phyloP scores from a whole-genome alignment of 2,329 filamentous ascomycete genomes.

The Botrytis cinerea region DNA sequence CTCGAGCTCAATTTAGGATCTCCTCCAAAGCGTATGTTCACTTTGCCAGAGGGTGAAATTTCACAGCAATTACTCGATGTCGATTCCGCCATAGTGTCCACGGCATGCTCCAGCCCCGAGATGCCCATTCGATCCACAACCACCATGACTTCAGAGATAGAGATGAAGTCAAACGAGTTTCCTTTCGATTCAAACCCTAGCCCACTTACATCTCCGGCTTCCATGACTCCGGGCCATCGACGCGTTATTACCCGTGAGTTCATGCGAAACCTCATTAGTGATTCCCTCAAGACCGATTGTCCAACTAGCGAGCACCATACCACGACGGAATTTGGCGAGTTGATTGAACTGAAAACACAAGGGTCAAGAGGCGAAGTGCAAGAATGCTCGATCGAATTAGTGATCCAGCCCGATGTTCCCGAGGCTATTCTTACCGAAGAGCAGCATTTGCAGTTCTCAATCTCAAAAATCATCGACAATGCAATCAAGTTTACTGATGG shows the following conservation, averaged over 20 bases:
- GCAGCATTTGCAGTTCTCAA: constrained; percentile 50
- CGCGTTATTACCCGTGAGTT: constrained; percentile 38
- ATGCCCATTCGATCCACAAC: neutral
- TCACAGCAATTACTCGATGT: neutral
- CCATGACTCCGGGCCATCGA: constrained; percentile 32
- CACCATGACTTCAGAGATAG: neutral
- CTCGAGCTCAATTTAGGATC: constrained; percentile 32
- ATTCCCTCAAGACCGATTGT: constrained; percentile 36
- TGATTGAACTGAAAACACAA: constrained; percentile 35
- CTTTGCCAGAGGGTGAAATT: constrained; percentile 33
- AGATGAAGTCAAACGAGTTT: neutral
- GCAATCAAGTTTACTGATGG: constrained; percentile 71
- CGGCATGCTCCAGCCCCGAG: neutral
- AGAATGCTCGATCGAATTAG: constrained; percentile 45
- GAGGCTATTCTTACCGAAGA: constrained; percentile 51
- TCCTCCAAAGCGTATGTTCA: constrained; percentile 37
- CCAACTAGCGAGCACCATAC: constrained; percentile 35
- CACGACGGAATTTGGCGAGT: constrained; percentile 37
- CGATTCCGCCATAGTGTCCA: constrained; percentile 1
- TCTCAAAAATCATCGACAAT: constrained; percentile 55
- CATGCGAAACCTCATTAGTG: constrained; percentile 35
- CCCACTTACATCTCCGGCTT: constrained; percentile 24
- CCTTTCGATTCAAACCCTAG: constrained; percentile 6
- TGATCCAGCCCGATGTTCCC: constrained; percentile 48
- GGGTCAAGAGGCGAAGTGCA: constrained; percentile 37